Conservation (phyloP, 1,139 yeast species). For the Candida tetrigidarum region DNA sequence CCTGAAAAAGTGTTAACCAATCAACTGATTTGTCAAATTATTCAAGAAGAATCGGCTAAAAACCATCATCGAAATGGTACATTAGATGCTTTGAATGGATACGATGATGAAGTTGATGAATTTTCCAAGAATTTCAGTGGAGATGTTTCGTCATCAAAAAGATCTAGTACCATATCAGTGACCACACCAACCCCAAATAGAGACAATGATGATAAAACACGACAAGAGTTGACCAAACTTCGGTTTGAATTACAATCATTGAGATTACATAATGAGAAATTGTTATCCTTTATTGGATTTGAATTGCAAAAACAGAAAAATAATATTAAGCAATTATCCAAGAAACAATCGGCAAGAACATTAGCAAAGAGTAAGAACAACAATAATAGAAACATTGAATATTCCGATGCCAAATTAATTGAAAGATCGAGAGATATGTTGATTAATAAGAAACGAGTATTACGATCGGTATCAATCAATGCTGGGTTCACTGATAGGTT, state of each 20-base stretch:
- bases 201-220: constrained; percentile 39
- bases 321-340: constrained; percentile 45
- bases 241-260: constrained; percentile 59
- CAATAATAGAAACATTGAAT: constrained; percentile 36
- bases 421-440: constrained; percentile 45
- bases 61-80: constrained; percentile 16
- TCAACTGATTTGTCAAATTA: constrained; percentile 7
- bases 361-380: constrained; percentile 4
- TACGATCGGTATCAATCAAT: constrained; percentile 49
- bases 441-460: constrained; percentile 48
- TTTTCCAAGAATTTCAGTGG: constrained; percentile 9
- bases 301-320: constrained; percentile 55
- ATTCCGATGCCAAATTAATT: constrained; percentile 59
- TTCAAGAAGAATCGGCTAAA: constrained; percentile 11
- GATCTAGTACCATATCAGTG: constrained; percentile 35
- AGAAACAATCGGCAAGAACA: constrained; percentile 32
- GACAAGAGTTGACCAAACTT: constrained; percentile 55
- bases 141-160: constrained; percentile 30
- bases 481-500: constrained; percentile 28
- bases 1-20: constrained; percentile 28
- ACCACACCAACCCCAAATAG: too few species aligned
- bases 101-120: constrained; percentile 15
- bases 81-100: constrained; percentile 18
- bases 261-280: constrained; percentile 58
- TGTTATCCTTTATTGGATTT: constrained; percentile 60